A percentile compares a stretch with the other conserved stretches of the same genome.
Conservation (phyloP, 352 stramenopile species). For the Phytopythium sindhum region DNA sequence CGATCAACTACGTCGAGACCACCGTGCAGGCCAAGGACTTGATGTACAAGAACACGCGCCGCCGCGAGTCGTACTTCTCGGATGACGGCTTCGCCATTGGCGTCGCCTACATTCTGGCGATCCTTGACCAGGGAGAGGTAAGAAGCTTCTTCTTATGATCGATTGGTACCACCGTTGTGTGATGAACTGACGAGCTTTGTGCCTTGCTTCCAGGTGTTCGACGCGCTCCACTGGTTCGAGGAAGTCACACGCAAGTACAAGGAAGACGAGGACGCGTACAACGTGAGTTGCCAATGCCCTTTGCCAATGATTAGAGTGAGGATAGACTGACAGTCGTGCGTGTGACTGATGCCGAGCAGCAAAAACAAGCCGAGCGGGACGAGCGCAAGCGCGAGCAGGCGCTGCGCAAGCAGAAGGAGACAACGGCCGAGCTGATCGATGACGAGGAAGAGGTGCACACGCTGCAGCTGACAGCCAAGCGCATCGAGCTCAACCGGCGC, state of each 20-base stretch:
- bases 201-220: constrained; percentile 55
- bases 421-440: constrained; percentile 79
- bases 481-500: constrained; percentile 82
- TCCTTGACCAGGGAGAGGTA: constrained; percentile 87
- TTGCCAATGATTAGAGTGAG: neutral
- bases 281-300: constrained; percentile 22
- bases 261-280: constrained; percentile 76
- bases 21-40: constrained; percentile 91
- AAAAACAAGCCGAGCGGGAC: constrained; percentile 83
- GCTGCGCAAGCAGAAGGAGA: constrained; percentile 78
- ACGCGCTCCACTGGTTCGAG: constrained; percentile 91
- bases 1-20: constrained; percentile 89
- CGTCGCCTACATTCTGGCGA: constrained; percentile 91
- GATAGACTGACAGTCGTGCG: neutral
- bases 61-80: constrained; percentile 93
- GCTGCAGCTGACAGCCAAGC: constrained; percentile 84
- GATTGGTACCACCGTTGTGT: constrained; percentile 1
- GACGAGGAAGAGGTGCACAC: constrained; percentile 86
- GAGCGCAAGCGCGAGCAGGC: constrained; percentile 73
- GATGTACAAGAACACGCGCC: constrained; percentile 94
- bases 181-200: constrained; percentile 1
- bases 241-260: constrained; percentile 86
- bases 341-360: constrained; percentile 14
- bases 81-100: constrained; percentile 96
- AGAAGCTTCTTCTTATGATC: constrained; percentile 5